Conservation (phyloP, 2,329 filamentous ascomycete species). For the Fonsecaea pugnacius region DNA sequence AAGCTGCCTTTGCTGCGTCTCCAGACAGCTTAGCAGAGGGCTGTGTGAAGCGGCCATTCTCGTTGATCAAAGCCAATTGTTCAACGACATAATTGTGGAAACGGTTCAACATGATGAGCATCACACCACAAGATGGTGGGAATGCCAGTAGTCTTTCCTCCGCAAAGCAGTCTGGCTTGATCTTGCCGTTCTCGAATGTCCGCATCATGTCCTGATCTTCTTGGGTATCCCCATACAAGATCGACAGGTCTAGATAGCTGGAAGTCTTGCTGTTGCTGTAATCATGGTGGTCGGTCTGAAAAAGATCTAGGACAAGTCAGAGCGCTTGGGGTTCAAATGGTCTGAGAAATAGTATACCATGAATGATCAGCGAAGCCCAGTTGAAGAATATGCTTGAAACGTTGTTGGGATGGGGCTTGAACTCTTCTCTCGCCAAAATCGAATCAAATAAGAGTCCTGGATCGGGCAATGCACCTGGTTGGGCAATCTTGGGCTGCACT, state of each 20-base stretch:
- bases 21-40: slow-evolving; percentile 58
- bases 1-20: slow-evolving; percentile 56
- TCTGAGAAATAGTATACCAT: slow-evolving; percentile 54
- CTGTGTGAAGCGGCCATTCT: slow-evolving; percentile 74
- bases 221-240: slow-evolving; percentile 68
- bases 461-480: slow-evolving; percentile 70
- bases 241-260: slow-evolving; percentile 72
- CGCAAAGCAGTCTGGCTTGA: slow-evolving; percentile 74
- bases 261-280: slow-evolving; percentile 68
- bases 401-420: slow-evolving; percentile 67
- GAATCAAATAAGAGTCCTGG: slow-evolving; percentile 58
- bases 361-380: slow-evolving; percentile 74
- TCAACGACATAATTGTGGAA: slow-evolving; percentile 88
- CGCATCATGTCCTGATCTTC: slow-evolving; percentile 57
- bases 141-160: slow-evolving; percentile 72
- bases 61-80: slow-evolving; percentile 83
- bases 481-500: slow-evolving; percentile 58
- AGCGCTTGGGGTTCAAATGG: not conserved
- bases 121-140: slow-evolving; percentile 71
- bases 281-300: slow-evolving; percentile 69
- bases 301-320: slow-evolving; percentile 58
- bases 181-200: slow-evolving; percentile 70
- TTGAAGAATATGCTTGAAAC: slow-evolving; percentile 74
- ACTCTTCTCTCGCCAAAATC: slow-evolving; percentile 49
- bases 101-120: slow-evolving; percentile 72